These are phyloP conservation scores for Plasmodium chabaudi DNA, from an alignment of 169 alveolate genomes.

Conservation along the genomic window DNA sequence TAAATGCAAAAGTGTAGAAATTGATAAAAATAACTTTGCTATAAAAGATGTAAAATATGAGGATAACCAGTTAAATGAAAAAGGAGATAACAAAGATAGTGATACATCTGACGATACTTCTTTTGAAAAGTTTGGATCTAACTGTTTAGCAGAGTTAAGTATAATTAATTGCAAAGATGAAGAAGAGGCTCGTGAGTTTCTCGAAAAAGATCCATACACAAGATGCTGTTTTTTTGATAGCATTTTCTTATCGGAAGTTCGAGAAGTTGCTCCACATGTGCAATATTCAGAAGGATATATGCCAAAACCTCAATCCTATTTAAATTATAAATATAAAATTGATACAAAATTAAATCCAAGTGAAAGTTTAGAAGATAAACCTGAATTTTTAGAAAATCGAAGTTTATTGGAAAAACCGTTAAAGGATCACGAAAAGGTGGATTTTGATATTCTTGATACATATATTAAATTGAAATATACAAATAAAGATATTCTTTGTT, in stretches of 20 bases:
- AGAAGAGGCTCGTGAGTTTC: conserved; percentile 77
- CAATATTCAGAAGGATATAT: conserved; percentile 36
- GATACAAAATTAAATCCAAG: conserved; percentile 33
- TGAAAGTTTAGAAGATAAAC: conserved; percentile 63
- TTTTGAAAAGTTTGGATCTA: background rate
- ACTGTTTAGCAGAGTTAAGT: conserved; percentile 66
- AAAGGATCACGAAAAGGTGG: conserved; percentile 23
- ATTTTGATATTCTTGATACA: conserved; percentile 45
- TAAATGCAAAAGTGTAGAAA: conserved; percentile 19
- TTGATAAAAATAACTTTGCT: background rate
- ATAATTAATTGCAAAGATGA: conserved; percentile 68
- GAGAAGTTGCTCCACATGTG: conserved; percentile 73
- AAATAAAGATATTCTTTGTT: conserved; percentile 12
- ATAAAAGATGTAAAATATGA: conserved; percentile 6
- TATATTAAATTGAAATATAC: conserved; percentile 60
- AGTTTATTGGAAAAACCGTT: conserved; percentile 17
- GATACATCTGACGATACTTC: background rate
- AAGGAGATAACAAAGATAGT: no score
- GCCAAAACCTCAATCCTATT: conserved; percentile 23
- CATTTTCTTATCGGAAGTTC: conserved; percentile 66
- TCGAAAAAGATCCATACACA: conserved; percentile 75
- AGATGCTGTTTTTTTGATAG: conserved; percentile 76
- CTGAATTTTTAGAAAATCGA: conserved; percentile 42
- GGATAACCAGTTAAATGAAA: background rate
- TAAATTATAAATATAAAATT: conserved; percentile 57